Base-by-base conservation (phyloP, 2,329 filamentous ascomycete genomes). In the Calonectria pseudoturangicola region DNA sequence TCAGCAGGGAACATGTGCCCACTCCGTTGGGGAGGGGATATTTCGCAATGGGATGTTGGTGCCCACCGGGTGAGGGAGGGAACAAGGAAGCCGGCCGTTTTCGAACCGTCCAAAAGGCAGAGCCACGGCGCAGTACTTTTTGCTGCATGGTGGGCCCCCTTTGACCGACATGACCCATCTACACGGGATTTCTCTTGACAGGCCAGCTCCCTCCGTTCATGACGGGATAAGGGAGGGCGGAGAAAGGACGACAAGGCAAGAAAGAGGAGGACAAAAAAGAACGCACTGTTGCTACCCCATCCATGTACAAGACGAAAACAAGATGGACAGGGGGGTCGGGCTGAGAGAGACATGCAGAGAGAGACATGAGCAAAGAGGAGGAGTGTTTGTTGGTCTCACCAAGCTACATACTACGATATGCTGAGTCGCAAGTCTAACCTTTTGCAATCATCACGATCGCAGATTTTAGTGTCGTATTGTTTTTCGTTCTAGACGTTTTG, bases 71-170 rank as follows among this genome's bases (percentile, higher is more conserved):
- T 2, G 43, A n/a, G n/a, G n/a, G 25, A 10, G 25, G 67, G 21
- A 71, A 71, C 72, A 71, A 12, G 33, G 54, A 18, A 15, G 33
- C n/a, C 43, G 47, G 48, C 72, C 66, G 73, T 72, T 79, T 72
- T 71, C 33, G 73, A 62, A 76, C 72, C 63, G 72, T 73, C 39
- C n/a, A n/a, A 33, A 5, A 45, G 28, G 48, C 27, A 58, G 28
- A 62, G 66, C 68, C 25, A 51, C 47, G 43, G n/a, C 54, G 41
- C n/a, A 43, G 65, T 43, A 27, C 45, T 48, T 48, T 25, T 60
- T 21, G 16, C 8, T 36, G 33, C 33, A 36, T 18, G 30, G 66
- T 68, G 66, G 66, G 48, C 25, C 51, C 21, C 21, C 21, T 21
- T 45, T 8, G 13, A 39, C 12, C 16, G 8, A 39, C 12, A 8